Evolutionary conservation across 768 basidiomycete genomes (phyloP).

Genomic region (Tulasnella sp.): DNA sequence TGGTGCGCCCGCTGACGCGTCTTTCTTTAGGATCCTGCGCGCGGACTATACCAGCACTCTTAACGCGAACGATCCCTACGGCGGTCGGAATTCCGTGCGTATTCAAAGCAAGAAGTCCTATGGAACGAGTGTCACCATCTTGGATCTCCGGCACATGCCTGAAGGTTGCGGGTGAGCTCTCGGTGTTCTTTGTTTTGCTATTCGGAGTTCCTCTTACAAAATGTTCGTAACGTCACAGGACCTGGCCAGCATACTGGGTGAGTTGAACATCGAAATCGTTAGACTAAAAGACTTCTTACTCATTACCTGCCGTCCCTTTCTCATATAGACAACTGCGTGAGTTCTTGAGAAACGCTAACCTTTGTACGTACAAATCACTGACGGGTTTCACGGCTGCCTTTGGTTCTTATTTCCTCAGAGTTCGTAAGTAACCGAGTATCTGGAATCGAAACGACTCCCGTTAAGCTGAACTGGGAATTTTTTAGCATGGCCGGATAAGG

Average conservation of each 20-base stretch:
- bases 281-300: background rate
- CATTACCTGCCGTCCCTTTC: background rate
- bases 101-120: slow-evolving; percentile 58
- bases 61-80: slow-evolving; percentile 48
- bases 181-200: background rate
- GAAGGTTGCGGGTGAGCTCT: slow-evolving; percentile 45
- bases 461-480: slow-evolving; percentile 22
- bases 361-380: background rate
- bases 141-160: slow-evolving; percentile 63
- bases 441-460: slow-evolving; percentile 49
- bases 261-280: background rate
- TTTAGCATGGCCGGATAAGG: slow-evolving; percentile 52
- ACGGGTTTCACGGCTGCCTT: background rate
- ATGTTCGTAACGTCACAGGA: slow-evolving; percentile 37
- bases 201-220: background rate
- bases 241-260: slow-evolving; percentile 54
- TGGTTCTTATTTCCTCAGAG: background rate
- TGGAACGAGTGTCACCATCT: slow-evolving; percentile 57
- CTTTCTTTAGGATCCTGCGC: slow-evolving; percentile 49
- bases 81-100: slow-evolving; percentile 62
- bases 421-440: slow-evolving; percentile 38
- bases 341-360: background rate
- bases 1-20: background rate
- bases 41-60: slow-evolving; percentile 57
- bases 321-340: slow-evolving; percentile 1